Evolutionary conservation across 805 yeast genomes (phyloP), one percentile per base, ranked within the genome.

Genomic region (Blastobotrys parvus): DNA sequence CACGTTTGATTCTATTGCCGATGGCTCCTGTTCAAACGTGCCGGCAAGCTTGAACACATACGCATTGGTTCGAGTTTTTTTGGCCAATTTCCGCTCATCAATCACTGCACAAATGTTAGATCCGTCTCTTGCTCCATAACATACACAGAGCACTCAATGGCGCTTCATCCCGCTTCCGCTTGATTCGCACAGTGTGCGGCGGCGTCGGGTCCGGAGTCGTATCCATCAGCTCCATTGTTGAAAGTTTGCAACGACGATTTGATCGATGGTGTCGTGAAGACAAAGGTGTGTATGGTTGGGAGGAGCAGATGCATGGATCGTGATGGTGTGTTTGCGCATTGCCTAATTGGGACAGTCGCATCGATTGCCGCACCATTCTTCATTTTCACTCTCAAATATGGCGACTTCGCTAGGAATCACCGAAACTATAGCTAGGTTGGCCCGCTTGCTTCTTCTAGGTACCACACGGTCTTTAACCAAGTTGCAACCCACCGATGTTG

Each of bases 131-230:
- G n/a, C n/a, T n/a, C n/a, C n/a, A n/a, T 25, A 23, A 31, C 56
- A 16, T 45, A 50, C 58, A 43, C 54, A 89, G 69, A 1, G 96
- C 95, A 52, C 84, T 87, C 19, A 90, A 69, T 2, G 97, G 95
- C 52, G 86, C 96, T 55, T 87, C 92, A 42, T 77, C 80, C 46
- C 96, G 71, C 56, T 82, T 82, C 45, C 97, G 73, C 62, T 92
- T 90, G 58, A 90, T 83, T 46, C 96, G 73, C 35, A 90, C 78
- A 20, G 82, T 69, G 42, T 73, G 74, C 1, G 94, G 94, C 10
- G 57, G 59, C 2, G 47, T 30, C 21, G 18, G 36, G 15, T 35
- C 38, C 18, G 39, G 27, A 3, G 38, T 8, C 11, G 34, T 39
- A 21, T 39, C 42, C 42, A 39, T 39, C 27, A 15, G 19, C n/a